A percentile compares a stretch with the other conserved stretches of the same genome.
These are phyloP conservation scores for Schizosaccharomyces lindneri DNA, from an alignment of 805 yeast species.

Conservation along the genomic window DNA sequence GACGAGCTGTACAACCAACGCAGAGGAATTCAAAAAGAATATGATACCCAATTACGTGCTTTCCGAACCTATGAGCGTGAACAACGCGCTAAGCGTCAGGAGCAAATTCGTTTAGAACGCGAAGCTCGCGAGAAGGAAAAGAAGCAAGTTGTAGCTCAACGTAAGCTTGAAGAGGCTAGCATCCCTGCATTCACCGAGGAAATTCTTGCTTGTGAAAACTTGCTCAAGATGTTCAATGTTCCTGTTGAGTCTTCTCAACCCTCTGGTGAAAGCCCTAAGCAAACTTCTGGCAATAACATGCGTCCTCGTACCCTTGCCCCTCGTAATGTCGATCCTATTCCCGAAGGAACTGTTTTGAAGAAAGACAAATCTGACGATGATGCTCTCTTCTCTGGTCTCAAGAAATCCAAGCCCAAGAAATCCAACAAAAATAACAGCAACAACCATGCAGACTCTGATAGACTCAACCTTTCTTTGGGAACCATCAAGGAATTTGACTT, in stretches of 20 bases:
- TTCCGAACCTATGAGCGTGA: conserved; percentile 43
- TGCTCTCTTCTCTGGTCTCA: conserved; percentile 23
- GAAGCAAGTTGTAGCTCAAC: conserved; percentile 38
- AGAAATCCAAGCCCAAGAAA: conserved; percentile 21
- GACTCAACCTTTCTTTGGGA: conserved; percentile 37
- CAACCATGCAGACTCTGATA: conserved; percentile 3
- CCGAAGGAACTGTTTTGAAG: conserved; percentile 37
- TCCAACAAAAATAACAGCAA: conserved; percentile 10
- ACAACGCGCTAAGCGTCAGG: conserved; percentile 35
- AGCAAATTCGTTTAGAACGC: conserved; percentile 29
- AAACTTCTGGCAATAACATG: conserved; percentile 8
- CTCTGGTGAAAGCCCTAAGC: not conserved
- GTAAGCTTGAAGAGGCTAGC: conserved; percentile 42
- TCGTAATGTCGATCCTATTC: conserved; percentile 24
- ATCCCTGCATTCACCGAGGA: conserved; percentile 67
- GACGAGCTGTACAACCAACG: conserved; percentile 44
- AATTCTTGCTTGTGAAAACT: conserved; percentile 46
- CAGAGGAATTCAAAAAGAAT: conserved; percentile 36
- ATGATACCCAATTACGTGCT: conserved; percentile 47
- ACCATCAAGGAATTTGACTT: conserved; percentile 53
- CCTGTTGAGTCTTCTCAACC: conserved; percentile 43
- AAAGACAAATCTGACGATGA: conserved; percentile 39
- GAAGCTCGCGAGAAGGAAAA: conserved; percentile 20
- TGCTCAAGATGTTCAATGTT: conserved; percentile 19
- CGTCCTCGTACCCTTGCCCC: conserved; percentile 10